Evolutionary conservation across 1,284 basidiomycete species (phyloP).

Genomic region (Athelia psychrophila): DNA sequence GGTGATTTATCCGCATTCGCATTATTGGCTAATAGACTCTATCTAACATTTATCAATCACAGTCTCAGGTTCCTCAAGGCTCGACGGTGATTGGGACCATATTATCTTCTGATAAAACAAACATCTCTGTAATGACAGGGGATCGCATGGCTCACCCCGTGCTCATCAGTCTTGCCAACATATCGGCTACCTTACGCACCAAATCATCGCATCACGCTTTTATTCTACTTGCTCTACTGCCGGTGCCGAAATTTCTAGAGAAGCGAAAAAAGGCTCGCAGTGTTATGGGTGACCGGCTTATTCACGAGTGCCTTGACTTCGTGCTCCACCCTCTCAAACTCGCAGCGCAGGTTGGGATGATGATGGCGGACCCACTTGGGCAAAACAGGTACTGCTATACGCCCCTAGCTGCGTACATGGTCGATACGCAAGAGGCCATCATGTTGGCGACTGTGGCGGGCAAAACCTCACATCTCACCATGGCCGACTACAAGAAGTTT

Average conservation of each 20-base stretch:
- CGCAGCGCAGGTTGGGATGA: constrained; percentile 17
- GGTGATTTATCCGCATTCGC: too few species aligned
- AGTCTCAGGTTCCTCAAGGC: neutral
- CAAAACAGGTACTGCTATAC: constrained; percentile 7
- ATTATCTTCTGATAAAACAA: neutral
- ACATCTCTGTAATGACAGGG: constrained; percentile 4
- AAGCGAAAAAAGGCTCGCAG: neutral
- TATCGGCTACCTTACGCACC: constrained; percentile 13
- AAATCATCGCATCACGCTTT: constrained; percentile 14
- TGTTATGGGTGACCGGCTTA: constrained; percentile 12
- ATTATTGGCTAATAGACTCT: too few species aligned
- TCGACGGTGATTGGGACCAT: neutral
- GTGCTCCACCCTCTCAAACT: constrained; percentile 26
- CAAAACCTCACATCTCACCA: constrained; percentile 4
- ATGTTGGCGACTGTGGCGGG: constrained; percentile 4
- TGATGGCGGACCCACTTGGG: constrained; percentile 25
- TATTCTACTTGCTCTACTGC: constrained; percentile 21
- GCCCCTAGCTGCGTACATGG: constrained; percentile 13
- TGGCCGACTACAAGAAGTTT: neutral
- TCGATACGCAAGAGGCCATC: constrained; percentile 5
- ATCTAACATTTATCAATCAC: too few species aligned
- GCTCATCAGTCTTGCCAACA: constrained; percentile 23
- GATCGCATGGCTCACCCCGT: constrained; percentile 17
- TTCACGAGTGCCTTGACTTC: constrained; percentile 27
- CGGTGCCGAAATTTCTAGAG: constrained; percentile 9